Evolutionary conservation across 1,139 yeast species (phyloP), one percentile per base, ranked within the genome.

Genomic region (Pneumocystis carinii): DNA sequence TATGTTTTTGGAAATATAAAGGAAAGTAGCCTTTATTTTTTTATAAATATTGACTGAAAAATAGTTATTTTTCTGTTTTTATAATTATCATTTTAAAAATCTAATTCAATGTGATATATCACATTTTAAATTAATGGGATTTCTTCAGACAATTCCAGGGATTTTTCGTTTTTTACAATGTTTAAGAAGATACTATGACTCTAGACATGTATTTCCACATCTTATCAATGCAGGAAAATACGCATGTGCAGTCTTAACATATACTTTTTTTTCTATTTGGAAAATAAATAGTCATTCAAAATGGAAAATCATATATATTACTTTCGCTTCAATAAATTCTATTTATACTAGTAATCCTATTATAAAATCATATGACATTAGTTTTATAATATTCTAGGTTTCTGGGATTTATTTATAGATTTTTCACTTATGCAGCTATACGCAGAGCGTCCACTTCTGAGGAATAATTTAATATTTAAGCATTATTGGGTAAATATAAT

Each of bases 141-240:
- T 90, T 68, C 79, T 90, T 69, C 79, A 89, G 57, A 79, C 95
- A 2, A 73, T 92, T 35, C 98, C 99, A 0, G 86, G 90, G 66
- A 81, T 89, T 59, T 89, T 95, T 89, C 86, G 99, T 75, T 82
- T 87, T 63, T 72, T 90, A 63, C 99, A 92, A 73, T 92, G 98
- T 74, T 73, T 86, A 38, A 78, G 99, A 69, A 95, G 99, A 80
- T 92, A 81, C 72, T 82, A 85, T 62, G 99, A 92, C 71, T 86
- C 97, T 0, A 92, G 95, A 1, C 96, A 90, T 71, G 85, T 90
- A 87, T 94, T 92, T 72, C 99, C 99, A 0, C 99, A 92, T 78
- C 75, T 92, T 66, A 92, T 96, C n/a, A 92, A 92, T 71, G 88
- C 89, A 79, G 70, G 78, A 59, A 92, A 92, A 73, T 92, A 90